Evolutionary conservation across 768 basidiomycete genomes (phyloP).

Genomic region (Polyporus arcularius): DNA sequence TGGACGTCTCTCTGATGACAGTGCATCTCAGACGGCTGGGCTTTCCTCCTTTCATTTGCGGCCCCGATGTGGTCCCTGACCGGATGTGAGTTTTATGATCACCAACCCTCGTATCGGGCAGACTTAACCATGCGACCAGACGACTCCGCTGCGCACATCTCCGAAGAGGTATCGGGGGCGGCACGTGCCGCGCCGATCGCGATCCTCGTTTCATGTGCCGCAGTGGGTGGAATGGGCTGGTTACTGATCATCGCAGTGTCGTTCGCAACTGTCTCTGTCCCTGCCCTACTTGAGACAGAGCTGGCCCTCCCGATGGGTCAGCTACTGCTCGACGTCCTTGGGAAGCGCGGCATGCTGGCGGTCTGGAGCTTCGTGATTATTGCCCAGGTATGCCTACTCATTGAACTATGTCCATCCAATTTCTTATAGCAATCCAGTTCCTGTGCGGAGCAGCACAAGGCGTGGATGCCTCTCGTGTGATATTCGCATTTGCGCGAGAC

Average conservation of each 20-base stretch:
- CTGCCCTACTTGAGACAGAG: slow-evolving; percentile 45
- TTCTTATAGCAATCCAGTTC: too few relatives aligned
- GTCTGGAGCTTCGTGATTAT: slow-evolving; percentile 74
- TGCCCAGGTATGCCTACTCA: slow-evolving; percentile 54
- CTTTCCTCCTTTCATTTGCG: slow-evolving; percentile 71
- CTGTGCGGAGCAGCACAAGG: slow-evolving; percentile 69
- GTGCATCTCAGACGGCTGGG: slow-evolving; percentile 60
- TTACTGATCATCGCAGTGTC: slow-evolving; percentile 64
- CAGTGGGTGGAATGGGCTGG: slow-evolving; percentile 65
- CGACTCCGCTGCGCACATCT: slow-evolving; percentile 75
- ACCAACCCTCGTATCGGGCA: neutral
- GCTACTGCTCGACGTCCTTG: slow-evolving; percentile 63
- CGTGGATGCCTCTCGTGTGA: slow-evolving; percentile 73
- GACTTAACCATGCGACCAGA: slow-evolving; percentile 40
- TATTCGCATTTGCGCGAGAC: slow-evolving; percentile 76
- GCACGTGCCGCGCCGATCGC: slow-evolving; percentile 66
- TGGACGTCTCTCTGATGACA: neutral
- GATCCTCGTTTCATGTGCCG: slow-evolving; percentile 64
- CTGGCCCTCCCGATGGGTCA: slow-evolving; percentile 75
- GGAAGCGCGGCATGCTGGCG: slow-evolving; percentile 69
- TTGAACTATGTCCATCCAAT: too few relatives aligned
- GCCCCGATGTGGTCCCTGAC: slow-evolving; percentile 81
- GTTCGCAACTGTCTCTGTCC: slow-evolving; percentile 59
- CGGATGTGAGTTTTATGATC: slow-evolving; percentile 51
- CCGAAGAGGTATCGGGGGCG: slow-evolving; percentile 70